Evolutionary conservation across 2,329 filamentous ascomycete genomes (phyloP).

Genomic region (Aspergillus sergii): DNA sequence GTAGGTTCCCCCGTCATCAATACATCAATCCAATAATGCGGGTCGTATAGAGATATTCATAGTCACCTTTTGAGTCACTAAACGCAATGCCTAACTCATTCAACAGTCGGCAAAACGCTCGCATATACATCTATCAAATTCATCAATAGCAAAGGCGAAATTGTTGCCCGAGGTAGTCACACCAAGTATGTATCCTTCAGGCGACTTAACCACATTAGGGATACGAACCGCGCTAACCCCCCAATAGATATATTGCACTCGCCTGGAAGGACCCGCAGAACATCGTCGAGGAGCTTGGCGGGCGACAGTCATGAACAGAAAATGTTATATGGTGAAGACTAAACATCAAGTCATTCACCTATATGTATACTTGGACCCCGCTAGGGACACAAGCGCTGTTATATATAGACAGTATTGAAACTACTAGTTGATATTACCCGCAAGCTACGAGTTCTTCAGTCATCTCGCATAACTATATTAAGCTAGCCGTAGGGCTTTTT

Average conservation of each 20-base stretch:
- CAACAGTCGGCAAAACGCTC: conserved; percentile 64
- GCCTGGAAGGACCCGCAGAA: conserved; percentile 67
- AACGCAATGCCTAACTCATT: conserved; percentile 8
- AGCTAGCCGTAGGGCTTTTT: not conserved
- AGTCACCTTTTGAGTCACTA: not conserved
- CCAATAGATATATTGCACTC: conserved; percentile 55
- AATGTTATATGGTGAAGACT: not conserved
- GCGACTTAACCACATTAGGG: not conserved
- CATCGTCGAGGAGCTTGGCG: conserved; percentile 59
- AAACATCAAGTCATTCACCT: not conserved
- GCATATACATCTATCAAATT: conserved; percentile 67
- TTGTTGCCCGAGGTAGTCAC: conserved; percentile 68
- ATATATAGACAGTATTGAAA: not conserved
- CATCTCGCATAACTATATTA: not conserved
- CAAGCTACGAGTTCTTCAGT: not conserved
- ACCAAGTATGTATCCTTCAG: conserved; percentile 56
- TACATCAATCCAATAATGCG: not conserved
- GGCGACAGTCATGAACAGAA: conserved; percentile 2
- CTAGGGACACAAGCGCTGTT: not conserved
- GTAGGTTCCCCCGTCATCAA: conserved; percentile 40
- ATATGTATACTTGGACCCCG: not conserved
- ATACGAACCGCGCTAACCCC: not conserved
- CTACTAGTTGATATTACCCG: not conserved
- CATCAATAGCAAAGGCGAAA: conserved; percentile 58
- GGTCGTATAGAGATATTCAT: not conserved